Percentiles rank a stretch among this genome's conserved stretches.
phyloP scores from a whole-genome alignment of 441 rosid genomes.

The Populus hybrid region DNA sequence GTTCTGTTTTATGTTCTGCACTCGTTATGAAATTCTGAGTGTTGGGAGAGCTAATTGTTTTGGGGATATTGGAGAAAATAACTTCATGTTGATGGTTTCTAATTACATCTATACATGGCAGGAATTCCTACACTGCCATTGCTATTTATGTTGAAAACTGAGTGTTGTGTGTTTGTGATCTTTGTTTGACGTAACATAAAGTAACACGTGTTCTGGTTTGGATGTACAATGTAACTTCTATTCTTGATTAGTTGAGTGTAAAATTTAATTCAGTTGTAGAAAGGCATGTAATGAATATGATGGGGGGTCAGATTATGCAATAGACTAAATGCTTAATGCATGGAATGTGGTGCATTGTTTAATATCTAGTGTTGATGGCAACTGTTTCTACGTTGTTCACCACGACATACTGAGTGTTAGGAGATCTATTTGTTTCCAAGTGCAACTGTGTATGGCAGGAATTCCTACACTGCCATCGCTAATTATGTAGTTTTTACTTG shows the following conservation, averaged over 20 bases:
- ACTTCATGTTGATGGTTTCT: not conserved
- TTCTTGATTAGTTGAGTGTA: not conserved
- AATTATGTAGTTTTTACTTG: not conserved
- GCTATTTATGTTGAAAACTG: not conserved
- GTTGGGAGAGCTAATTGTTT: not conserved
- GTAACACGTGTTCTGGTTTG: not conserved
- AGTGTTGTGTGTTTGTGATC: not conserved
- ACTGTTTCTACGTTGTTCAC: not conserved
- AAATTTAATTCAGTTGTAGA: not conserved
- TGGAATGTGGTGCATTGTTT: not conserved
- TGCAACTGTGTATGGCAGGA: not conserved
- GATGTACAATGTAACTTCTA: not conserved
- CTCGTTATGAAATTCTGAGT: not conserved
- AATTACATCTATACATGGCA: conserved; percentile 7
- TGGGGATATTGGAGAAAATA: not conserved
- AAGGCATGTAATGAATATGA: not conserved
- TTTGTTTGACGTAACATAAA: not conserved
- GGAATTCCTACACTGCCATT: conserved; percentile 26
- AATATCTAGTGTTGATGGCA: not conserved
- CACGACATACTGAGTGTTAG: not conserved
- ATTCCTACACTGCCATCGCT: not conserved
- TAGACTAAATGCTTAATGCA: not conserved
- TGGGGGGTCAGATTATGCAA: not conserved
- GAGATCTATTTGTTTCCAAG: not conserved
- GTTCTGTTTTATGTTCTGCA: not conserved